Percentiles rank a stretch among this genome's conserved stretches.
Evolutionary conservation across 306 rosid genomes (phyloP).

Genomic region (Trichosanthes truncata): DNA sequence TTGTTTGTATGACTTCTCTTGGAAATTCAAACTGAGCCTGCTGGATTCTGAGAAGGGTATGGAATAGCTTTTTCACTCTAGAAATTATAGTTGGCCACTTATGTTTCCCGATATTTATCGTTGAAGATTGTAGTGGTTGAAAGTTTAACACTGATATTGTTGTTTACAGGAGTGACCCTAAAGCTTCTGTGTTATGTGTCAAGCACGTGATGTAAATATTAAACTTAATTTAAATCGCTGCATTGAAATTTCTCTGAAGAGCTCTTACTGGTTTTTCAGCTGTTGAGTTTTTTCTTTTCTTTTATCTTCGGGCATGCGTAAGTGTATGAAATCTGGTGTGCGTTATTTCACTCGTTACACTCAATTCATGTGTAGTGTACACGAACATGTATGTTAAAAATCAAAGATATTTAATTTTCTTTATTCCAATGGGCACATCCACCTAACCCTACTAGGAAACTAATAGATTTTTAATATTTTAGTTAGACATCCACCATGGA

Average conservation of each 20-base stretch:
- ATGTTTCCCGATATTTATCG: not conserved
- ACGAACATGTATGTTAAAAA: not conserved
- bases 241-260: not conserved
- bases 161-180: not conserved
- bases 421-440: not conserved
- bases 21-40: not conserved
- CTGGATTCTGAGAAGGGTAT: not conserved
- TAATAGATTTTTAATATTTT: not conserved
- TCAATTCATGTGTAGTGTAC: not conserved
- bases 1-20: not conserved
- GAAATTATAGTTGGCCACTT: not conserved
- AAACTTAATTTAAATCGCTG: not conserved
- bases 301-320: not conserved
- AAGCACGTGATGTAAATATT: not conserved
- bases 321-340: not conserved
- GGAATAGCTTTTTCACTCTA: not conserved
- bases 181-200: not conserved
- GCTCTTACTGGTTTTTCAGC: not conserved
- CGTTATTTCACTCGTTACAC: not conserved
- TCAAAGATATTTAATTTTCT: not conserved
- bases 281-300: not conserved
- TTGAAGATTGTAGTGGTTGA: not conserved
- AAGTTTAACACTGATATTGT: not conserved
- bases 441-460: not conserved
- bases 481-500: not conserved